Conservation (phyloP, 257 asterid genomes). For the Apocynum venetum region DNA sequence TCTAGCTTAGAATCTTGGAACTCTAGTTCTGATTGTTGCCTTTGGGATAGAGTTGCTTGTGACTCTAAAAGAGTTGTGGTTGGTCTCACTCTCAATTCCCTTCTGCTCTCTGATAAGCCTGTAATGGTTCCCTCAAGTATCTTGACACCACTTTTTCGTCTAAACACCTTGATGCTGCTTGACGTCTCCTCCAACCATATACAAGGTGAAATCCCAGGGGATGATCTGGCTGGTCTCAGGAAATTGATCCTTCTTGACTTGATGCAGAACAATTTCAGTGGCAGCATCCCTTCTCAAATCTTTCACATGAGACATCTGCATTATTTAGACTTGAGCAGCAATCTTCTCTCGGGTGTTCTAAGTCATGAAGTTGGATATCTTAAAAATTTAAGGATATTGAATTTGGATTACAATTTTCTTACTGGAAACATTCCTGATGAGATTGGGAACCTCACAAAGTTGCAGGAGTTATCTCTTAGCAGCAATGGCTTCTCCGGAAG, state of each 20-base stretch:
- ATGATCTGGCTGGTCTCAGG: conserved; percentile 17
- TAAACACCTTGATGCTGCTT: conserved; percentile 25
- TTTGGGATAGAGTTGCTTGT: conserved; percentile 26
- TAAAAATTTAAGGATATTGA: conserved; percentile 16
- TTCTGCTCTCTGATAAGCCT: neutral
- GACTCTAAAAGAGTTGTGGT: conserved; percentile 2
- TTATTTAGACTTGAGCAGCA: conserved; percentile 27
- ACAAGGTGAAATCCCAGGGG: conserved; percentile 25
- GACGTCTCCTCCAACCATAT: conserved; percentile 26
- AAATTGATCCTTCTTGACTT: conserved; percentile 23
- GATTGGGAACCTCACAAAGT: conserved; percentile 25
- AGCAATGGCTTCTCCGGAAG: conserved; percentile 26
- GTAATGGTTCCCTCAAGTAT: conserved; percentile 15
- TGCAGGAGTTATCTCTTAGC: conserved; percentile 19
- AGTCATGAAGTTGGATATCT: conserved; percentile 18
- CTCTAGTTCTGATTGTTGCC: conserved; percentile 24
- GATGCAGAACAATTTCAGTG: conserved; percentile 22
- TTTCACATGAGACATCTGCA: conserved; percentile 24
- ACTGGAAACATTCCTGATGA: conserved; percentile 24
- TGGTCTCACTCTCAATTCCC: conserved; percentile 14
- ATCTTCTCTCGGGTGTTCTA: conserved; percentile 18
- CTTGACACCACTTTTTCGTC: conserved; percentile 24
- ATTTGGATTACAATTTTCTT: conserved; percentile 20
- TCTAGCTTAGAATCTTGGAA: conserved; percentile 23
- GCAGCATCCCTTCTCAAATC: conserved; percentile 25